Evolutionary conservation across 805 yeast genomes (phyloP), one percentile per base, ranked within the genome.

Genomic region (Zygoascus flipseniorum): DNA sequence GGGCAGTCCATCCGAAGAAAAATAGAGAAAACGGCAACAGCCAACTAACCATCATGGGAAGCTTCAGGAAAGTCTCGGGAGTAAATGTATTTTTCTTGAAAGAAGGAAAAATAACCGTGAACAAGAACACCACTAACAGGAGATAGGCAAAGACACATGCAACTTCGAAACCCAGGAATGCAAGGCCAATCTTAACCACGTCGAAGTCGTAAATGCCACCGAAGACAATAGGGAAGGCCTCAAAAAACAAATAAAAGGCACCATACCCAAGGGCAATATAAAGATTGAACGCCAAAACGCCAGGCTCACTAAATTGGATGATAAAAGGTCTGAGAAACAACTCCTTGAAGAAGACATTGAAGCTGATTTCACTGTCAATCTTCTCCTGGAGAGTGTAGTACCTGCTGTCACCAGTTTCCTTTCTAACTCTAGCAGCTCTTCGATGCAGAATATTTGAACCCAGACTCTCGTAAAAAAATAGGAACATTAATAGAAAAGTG

Each of bases 181-280:
- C 66, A 2, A 72, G 65, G 16, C 84, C 82, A 28, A 65, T 56
- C 51, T 76, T 78, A 31, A 79, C 71, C 28, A 72, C 60, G 4
- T 78, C 72, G 65, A 82, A 82, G 35, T 70, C 61, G 57, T 78
- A 72, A 20, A 71, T 60, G 2, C 72, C 76, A 6, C 56, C 52
- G 56, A 76, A 82, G 2, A 78, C 80, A 41, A 81, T 69, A 9
- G 87, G 86, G 66, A 79, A 79, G 5, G 80, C 81, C 65, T 82
- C 86, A 59, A 81, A 79, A 71, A 78, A 81, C 23, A 80, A 63
- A 62, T 79, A 82, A 55, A 78, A 58, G 31, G 76, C 65, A 31
- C 83, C 77, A 63, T 81, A 82, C 6, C 74, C 69, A 50, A 81
- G 59, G 0, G 82, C 79, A 57, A 77, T 68, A 62, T 80, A 81